A percentile compares a stretch with the other conserved stretches of the same genome.
Evolutionary conservation across 116 monocot genomes (phyloP).

Genomic region (Trichopus zeylanicus): DNA sequence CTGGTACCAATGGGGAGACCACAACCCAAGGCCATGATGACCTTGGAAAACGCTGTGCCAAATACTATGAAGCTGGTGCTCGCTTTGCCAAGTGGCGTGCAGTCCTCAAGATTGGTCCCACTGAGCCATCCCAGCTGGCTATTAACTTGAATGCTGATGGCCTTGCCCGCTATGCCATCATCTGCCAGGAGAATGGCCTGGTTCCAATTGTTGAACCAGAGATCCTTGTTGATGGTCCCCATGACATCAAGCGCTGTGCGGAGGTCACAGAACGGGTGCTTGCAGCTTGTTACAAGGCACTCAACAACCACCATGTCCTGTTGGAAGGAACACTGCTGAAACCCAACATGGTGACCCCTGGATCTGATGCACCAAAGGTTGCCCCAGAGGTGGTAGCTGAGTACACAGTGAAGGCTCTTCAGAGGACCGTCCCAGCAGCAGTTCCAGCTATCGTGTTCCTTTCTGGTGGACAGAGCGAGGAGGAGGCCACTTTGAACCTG

Average conservation of each 20-base stretch:
- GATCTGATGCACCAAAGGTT: background rate
- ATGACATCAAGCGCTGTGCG: too few species aligned
- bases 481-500: constrained; percentile 2
- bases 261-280: background rate
- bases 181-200: constrained; percentile 5
- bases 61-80: too few species aligned
- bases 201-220: constrained; percentile 1
- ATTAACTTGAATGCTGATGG: background rate
- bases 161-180: too few species aligned
- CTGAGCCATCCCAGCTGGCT: background rate
- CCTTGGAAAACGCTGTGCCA: background rate
- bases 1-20: constrained; percentile 3
- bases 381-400: constrained; percentile 2
- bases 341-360: constrained; percentile 4
- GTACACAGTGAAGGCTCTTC: background rate
- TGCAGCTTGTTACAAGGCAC: constrained; percentile 4
- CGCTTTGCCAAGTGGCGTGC: too few species aligned
- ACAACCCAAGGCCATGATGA: constrained; percentile 2
- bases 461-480: too few species aligned
- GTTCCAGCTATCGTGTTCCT: constrained; percentile 2
- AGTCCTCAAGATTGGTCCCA: background rate
- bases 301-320: constrained; percentile 4
- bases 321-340: constrained; percentile 3
- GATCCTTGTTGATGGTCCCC: constrained; percentile 1
- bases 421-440: constrained; percentile 4